Evolutionary conservation across 2,329 filamentous ascomycete genomes (phyloP).

Genomic region (Thermomyces lanuginosus): DNA sequence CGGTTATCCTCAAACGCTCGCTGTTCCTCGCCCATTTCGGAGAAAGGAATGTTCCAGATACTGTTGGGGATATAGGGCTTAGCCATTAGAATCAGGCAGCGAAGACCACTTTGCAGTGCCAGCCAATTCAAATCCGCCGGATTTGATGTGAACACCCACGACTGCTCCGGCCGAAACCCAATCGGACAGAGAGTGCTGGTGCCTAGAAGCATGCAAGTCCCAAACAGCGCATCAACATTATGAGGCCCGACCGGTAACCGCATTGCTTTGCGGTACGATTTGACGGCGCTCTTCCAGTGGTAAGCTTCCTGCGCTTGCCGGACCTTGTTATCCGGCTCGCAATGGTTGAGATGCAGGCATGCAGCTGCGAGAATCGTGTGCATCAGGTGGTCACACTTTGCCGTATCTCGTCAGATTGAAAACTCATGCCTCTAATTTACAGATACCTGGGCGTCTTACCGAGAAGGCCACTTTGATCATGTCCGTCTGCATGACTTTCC

Average conservation of each 20-base stretch:
- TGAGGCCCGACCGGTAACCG: conserved; percentile 10
- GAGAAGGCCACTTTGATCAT: conserved; percentile 4
- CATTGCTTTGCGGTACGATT: conserved; percentile 19
- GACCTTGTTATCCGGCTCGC: conserved; percentile 1
- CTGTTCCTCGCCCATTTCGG: conserved; percentile 5
- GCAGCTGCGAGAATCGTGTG: conserved; percentile 3
- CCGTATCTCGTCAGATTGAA: not conserved
- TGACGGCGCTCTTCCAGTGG: conserved; percentile 24
- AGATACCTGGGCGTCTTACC: conserved; percentile 1
- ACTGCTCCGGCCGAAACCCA: conserved; percentile 16
- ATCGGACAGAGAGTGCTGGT: conserved; percentile 19
- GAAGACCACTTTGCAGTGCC: conserved; percentile 18
- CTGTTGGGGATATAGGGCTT: conserved; percentile 14
- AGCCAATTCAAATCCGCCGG: conserved; percentile 21
- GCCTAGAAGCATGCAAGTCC: conserved; percentile 22
- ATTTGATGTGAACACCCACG: conserved; percentile 21
- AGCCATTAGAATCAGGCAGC: conserved; percentile 15
- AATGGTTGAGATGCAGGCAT: conserved; percentile 6
- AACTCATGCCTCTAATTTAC: not conserved
- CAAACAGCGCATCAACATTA: conserved; percentile 25
- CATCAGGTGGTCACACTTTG: conserved; percentile 5
- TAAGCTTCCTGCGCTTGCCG: conserved; percentile 10
- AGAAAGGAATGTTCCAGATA: conserved; percentile 15
- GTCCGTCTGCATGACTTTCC: conserved; percentile 4
- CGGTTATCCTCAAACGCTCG: conserved; percentile 15